phyloP scores from a whole-genome alignment of 768 basidiomycete genomes.

The Mycena belliarum region DNA sequence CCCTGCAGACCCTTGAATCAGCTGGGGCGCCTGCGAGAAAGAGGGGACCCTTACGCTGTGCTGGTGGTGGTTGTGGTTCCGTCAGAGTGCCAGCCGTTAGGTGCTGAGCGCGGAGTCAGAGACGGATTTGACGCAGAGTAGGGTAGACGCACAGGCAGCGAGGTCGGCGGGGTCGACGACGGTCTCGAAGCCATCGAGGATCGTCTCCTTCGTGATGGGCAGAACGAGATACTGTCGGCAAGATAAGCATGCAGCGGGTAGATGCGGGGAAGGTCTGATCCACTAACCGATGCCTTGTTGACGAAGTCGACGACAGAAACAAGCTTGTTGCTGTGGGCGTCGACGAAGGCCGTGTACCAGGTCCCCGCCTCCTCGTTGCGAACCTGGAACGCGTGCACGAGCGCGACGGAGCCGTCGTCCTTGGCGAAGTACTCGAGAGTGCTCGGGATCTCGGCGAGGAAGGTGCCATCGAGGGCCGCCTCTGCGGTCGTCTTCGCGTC shows the following conservation, averaged over 20 bases:
- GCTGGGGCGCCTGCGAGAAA: background rate
- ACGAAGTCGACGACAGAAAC: conserved; percentile 49
- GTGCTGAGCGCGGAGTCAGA: conserved; percentile 27
- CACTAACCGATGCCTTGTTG: conserved; percentile 36
- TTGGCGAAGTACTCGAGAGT: conserved; percentile 36
- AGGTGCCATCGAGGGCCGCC: conserved; percentile 29
- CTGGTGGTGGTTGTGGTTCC: conserved; percentile 21
- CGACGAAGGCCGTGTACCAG: conserved; percentile 53
- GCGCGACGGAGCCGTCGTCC: conserved; percentile 30
- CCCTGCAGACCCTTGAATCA: background rate
- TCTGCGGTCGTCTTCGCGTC: conserved; percentile 36
- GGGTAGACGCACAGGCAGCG: conserved; percentile 31
- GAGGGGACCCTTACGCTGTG: conserved; percentile 25
- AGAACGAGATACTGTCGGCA: conserved; percentile 44
- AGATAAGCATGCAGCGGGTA: background rate
- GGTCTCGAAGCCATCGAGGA: conserved; percentile 45
- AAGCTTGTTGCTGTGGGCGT: conserved; percentile 42
- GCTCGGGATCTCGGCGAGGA: conserved; percentile 27
- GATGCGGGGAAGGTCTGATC: too few species aligned
- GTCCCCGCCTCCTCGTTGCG: conserved; percentile 29
- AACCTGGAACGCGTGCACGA: conserved; percentile 31
- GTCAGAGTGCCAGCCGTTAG: conserved; percentile 41
- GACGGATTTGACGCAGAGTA: background rate
- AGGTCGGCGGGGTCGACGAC: conserved; percentile 49
- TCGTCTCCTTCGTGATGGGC: conserved; percentile 50